These are phyloP conservation scores for Auxenochlorella protothecoides DNA, from an alignment of 139 green algal genomes.

Conservation along the genomic window DNA sequence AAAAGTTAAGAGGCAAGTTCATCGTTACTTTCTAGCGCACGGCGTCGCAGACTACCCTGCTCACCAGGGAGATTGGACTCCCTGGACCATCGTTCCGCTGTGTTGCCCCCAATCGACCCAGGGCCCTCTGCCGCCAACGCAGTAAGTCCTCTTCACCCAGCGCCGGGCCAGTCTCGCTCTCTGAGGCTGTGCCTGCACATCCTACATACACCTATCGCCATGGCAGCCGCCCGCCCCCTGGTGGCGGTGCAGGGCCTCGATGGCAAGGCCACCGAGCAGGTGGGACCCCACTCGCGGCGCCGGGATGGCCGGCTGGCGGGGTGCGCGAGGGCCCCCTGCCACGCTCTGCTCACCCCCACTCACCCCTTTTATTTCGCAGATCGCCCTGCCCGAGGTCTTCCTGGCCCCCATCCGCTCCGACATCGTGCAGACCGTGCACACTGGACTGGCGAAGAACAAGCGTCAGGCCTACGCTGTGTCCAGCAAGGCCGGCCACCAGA, in stretches of 20 bases:
- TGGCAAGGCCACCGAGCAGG: conserved; percentile 39
- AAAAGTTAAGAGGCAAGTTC: too few relatives aligned
- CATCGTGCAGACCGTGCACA: conserved; percentile 83
- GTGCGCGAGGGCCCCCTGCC: too few relatives aligned
- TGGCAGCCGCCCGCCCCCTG: conserved; percentile 54
- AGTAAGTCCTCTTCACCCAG: too few relatives aligned
- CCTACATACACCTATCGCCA: not conserved
- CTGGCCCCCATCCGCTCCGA: conserved; percentile 82
- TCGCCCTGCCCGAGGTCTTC: conserved; percentile 83
- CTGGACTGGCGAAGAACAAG: conserved; percentile 92
- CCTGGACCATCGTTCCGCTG: too few relatives aligned
- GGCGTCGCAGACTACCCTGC: too few relatives aligned
- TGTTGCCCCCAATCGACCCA: not conserved
- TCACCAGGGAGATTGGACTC: too few relatives aligned
- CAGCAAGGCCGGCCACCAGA: conserved; percentile 90
- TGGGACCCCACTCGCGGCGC: not conserved
- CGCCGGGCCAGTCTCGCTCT: not conserved
- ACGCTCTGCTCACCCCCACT: not conserved
- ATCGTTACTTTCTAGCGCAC: too few relatives aligned
- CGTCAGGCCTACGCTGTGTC: conserved; percentile 94
- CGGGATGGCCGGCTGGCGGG: not conserved
- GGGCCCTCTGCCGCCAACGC: too few relatives aligned
- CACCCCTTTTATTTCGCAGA: conserved; percentile 28
- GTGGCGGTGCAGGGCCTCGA: conserved; percentile 74
- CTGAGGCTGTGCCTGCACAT: not conserved